Conservation (phyloP, 108 stramenopile species). For the Nitzschia putrida region DNA sequence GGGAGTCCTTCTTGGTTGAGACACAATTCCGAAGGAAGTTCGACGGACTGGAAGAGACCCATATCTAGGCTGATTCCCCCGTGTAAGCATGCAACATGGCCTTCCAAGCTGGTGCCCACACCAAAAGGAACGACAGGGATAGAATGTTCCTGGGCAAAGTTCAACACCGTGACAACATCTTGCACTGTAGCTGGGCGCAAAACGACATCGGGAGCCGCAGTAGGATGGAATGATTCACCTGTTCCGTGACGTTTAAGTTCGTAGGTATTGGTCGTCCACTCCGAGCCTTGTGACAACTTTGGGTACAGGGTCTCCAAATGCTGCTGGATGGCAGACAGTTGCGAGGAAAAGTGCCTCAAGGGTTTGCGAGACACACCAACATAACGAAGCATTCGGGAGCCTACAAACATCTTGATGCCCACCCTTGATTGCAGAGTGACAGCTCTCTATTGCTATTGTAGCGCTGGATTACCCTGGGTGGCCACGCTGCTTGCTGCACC, state of each 20-base stretch:
- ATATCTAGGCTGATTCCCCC: slow-evolving; percentile 73
- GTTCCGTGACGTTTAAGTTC: slow-evolving; percentile 75
- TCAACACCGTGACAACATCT: slow-evolving; percentile 70
- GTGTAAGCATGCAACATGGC: slow-evolving; percentile 72
- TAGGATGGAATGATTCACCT: slow-evolving; percentile 75
- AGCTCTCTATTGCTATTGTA: too few species aligned
- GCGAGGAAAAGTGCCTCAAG: too few species aligned
- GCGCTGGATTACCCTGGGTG: too few species aligned
- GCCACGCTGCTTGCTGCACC: too few species aligned
- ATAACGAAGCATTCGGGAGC: too few species aligned
- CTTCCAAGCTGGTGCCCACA: slow-evolving; percentile 91
- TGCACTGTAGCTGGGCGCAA: slow-evolving; percentile 68
- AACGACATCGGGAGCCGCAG: slow-evolving; percentile 73
- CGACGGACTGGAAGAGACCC: slow-evolving; percentile 48
- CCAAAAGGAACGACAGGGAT: slow-evolving; percentile 94
- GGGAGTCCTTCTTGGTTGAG: slow-evolving; percentile 22
- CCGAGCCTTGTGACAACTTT: slow-evolving; percentile 9
- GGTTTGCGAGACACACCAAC: too few species aligned
- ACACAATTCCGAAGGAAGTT: slow-evolving; percentile 17
- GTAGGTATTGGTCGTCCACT: slow-evolving; percentile 60
- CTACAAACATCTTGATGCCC: too few species aligned
- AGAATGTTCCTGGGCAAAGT: slow-evolving; percentile 50
- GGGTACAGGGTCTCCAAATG: neutral
- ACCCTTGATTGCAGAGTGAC: too few species aligned
- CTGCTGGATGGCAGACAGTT: too few species aligned